Evolutionary conservation across 768 basidiomycete genomes (phyloP), one percentile per base, ranked within the genome.

Genomic region (Leucocoprinus birnbaumii): DNA sequence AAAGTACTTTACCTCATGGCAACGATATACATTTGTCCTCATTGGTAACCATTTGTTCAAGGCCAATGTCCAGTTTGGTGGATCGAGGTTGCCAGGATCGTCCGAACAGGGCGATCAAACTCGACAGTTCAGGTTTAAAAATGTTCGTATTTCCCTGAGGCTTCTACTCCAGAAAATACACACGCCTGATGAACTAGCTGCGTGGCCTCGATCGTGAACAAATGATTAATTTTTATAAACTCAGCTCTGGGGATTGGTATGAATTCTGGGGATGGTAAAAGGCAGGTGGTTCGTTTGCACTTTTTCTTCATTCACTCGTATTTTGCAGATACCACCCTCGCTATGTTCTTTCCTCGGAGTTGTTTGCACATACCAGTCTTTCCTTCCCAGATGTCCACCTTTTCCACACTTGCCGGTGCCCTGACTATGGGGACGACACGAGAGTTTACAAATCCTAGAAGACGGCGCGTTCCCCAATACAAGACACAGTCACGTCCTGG

Each of bases 311-410:
- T 16, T 10, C 18, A 35, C 24, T 22, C n/a, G 10, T 27, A 11
- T 14, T 38, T 38, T 22, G 9, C 18, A 27, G 41, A 34, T n/a
- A 24, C 27, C 26, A 21, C 40, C 21, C 21, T 44, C 24, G 26
- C 25, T 14, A 54, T 54, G 53, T 19, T 35, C 38, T 27, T 18
- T 16, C 40, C 46, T 54, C 35, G 45, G 14, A 54, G 24, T 25
- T 47, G 42, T 22, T 27, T 59, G n/a, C 58, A 59, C 41, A 25
- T 50, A 48, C 58, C 58, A 3, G 49, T 59, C 44, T 51, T 41
- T 45, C 26, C 54, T 19, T 46, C 58, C 26, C 58, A 59, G 21
- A 26, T 46, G 34, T 59, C 58, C 5, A 4, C 54, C 13, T 48
- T 46, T 35, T 51, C 41, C n/a, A 51, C 54, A 1, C 49, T 59